Evolutionary conservation across 805 yeast genomes (phyloP).

Genomic region (Metschnikowia cerradonensis): DNA sequence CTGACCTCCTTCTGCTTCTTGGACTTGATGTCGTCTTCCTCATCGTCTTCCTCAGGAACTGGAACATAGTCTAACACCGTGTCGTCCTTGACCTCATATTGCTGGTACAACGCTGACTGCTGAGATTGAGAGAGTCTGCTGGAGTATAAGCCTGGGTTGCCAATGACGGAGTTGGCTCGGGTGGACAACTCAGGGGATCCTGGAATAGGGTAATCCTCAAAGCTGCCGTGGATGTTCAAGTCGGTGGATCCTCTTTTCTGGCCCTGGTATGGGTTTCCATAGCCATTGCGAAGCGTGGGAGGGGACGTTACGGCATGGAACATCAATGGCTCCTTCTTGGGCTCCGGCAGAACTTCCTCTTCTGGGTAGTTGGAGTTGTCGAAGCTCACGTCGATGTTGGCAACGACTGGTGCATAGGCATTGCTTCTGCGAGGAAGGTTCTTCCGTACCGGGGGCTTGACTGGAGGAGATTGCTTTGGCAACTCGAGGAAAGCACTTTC

Average conservation of each 20-base stretch:
- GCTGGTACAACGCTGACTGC: constrained; percentile 41
- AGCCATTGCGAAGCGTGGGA: constrained; percentile 12
- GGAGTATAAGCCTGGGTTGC: constrained; percentile 32
- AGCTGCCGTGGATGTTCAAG: constrained; percentile 17
- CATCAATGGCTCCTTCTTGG: constrained; percentile 6
- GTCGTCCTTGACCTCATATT: constrained; percentile 43
- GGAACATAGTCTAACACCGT: constrained; percentile 42
- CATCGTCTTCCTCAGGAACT: constrained; percentile 38
- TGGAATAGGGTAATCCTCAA: constrained; percentile 42
- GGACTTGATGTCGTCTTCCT: constrained; percentile 46
- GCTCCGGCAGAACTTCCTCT: constrained; percentile 3
- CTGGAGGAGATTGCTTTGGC: not conserved
- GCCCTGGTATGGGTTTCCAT: constrained; percentile 27
- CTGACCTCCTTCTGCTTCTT: constrained; percentile 32
- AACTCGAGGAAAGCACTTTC: not conserved
- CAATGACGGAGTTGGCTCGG: constrained; percentile 41
- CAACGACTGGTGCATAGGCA: constrained; percentile 4
- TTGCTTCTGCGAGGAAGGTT: constrained; percentile 2
- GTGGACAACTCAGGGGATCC: constrained; percentile 44
- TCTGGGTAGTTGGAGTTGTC: constrained; percentile 19
- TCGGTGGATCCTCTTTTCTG: constrained; percentile 6
- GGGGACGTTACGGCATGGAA: constrained; percentile 8
- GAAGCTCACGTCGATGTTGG: constrained; percentile 33
- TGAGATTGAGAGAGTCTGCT: constrained; percentile 42
- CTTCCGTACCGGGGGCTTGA: not conserved